These are phyloP conservation scores for Gracilaria gracilis DNA, from an alignment of 23 red algal species.

Conservation along the genomic window DNA sequence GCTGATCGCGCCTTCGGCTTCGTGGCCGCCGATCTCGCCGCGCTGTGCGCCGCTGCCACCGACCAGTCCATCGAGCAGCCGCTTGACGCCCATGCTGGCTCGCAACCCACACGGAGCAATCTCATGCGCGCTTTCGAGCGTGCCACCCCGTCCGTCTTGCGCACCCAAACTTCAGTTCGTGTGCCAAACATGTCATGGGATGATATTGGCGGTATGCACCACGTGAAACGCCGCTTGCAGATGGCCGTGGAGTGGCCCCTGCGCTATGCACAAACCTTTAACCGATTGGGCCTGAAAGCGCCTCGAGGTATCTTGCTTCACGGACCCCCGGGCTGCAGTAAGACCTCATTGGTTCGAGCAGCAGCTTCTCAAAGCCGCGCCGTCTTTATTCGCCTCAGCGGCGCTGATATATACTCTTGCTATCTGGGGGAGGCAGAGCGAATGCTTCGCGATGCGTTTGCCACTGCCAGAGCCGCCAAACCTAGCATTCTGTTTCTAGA, in stretches of 20 bases:
- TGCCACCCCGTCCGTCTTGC: constrained; percentile 35
- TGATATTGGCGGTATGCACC: constrained; percentile 65
- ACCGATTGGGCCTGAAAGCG: constrained; percentile 53
- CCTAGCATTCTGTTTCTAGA: constrained; percentile 96
- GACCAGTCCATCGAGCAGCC: not conserved
- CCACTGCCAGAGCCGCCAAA: constrained; percentile 61
- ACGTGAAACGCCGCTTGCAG: constrained; percentile 70
- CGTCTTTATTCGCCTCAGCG: constrained; percentile 66
- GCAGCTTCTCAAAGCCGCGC: constrained; percentile 56
- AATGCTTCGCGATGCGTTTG: constrained; percentile 78
- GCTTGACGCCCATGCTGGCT: too few species aligned
- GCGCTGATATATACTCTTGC: constrained; percentile 84
- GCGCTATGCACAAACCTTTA: constrained; percentile 41
- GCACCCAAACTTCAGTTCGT: not conserved
- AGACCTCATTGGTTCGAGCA: constrained; percentile 85
- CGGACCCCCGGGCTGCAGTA: constrained; percentile 92
- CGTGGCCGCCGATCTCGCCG: constrained; percentile 72
- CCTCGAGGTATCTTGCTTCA: constrained; percentile 90
- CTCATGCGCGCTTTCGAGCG: not conserved
- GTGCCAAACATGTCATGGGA: constrained; percentile 43
- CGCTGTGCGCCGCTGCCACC: constrained; percentile 27
- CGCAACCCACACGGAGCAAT: not conserved
- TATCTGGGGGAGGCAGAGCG: constrained; percentile 90
- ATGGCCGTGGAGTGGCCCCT: constrained; percentile 90
- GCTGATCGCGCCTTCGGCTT: constrained; percentile 74